phyloP scores from a whole-genome alignment of 768 basidiomycete species.

The Phanerochaete carnosa region DNA sequence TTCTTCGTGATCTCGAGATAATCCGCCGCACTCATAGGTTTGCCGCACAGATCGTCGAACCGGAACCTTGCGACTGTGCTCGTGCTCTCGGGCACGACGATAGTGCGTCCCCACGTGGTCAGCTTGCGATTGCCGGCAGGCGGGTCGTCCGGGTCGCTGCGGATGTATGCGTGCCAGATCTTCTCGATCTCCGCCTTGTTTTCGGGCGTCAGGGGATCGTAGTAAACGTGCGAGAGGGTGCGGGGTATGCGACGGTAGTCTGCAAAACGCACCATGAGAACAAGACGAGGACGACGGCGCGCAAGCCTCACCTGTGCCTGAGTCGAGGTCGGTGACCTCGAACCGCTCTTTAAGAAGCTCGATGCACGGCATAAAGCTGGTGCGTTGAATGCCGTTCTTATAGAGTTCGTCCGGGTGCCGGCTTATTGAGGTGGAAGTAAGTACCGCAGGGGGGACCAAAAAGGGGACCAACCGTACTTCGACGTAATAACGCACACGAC shows the following conservation, averaged over 20 bases:
- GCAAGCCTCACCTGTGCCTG: slow-evolving; percentile 71
- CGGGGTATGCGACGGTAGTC: slow-evolving; percentile 95
- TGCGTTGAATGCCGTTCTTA: slow-evolving; percentile 96
- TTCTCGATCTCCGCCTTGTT: slow-evolving; percentile 73
- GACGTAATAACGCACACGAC: slow-evolving; percentile 96
- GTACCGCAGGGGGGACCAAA: background rate
- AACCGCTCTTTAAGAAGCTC: slow-evolving; percentile 87
- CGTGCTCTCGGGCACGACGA: slow-evolving; percentile 78
- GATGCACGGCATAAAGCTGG: slow-evolving; percentile 93
- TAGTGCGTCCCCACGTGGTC: slow-evolving; percentile 86
- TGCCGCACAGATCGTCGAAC: slow-evolving; percentile 84
- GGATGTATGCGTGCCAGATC: slow-evolving; percentile 72
- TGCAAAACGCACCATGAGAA: slow-evolving; percentile 26
- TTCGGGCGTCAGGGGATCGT: slow-evolving; percentile 67
- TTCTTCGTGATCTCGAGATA: slow-evolving; percentile 90
- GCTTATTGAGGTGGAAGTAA: slow-evolving; percentile 26
- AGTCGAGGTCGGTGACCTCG: slow-evolving; percentile 88
- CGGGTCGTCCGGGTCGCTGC: slow-evolving; percentile 48
- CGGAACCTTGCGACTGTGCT: slow-evolving; percentile 79
- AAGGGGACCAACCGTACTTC: slow-evolving; percentile 58
- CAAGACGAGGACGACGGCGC: background rate
- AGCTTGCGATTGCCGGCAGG: slow-evolving; percentile 62
- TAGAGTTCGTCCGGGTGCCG: slow-evolving; percentile 97
- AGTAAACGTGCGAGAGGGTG: slow-evolving; percentile 92
- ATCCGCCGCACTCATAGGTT: slow-evolving; percentile 90